Conservation (phyloP, 306 rosid genomes). For the Vachellia collinsii region DNA sequence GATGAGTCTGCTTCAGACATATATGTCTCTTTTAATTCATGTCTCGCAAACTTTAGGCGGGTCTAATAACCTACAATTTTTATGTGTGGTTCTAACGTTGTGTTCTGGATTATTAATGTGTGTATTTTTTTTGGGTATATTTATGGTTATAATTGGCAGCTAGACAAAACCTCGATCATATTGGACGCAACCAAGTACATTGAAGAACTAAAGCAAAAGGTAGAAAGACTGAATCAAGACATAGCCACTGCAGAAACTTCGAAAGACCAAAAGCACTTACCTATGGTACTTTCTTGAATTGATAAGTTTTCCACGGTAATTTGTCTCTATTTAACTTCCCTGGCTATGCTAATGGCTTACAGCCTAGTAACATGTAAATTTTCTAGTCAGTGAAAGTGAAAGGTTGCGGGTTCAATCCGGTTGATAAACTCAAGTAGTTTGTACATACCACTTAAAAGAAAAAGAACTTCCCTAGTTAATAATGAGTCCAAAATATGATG, state of each 20-base stretch:
- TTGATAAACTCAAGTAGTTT: no score
- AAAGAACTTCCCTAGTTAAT: no score
- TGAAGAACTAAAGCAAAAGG: slow-evolving; percentile 80
- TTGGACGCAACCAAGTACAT: slow-evolving; percentile 91
- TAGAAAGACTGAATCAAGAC: slow-evolving; percentile 79
- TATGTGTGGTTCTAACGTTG: neutral
- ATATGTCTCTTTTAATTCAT: neutral
- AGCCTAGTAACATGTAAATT: no score
- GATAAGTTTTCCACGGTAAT: neutral
- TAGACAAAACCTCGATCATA: slow-evolving; percentile 73
- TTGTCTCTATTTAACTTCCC: neutral
- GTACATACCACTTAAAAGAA: no score
- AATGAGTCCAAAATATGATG: slow-evolving; percentile 5
- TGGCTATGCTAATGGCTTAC: no score
- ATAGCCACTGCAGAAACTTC: slow-evolving; percentile 62
- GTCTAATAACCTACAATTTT: neutral
- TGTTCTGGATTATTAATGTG: slow-evolving; percentile 13
- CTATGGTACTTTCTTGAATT: slow-evolving; percentile 53
- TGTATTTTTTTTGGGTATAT: neutral
- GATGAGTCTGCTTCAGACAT: neutral
- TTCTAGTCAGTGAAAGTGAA: no score
- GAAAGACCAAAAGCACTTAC: slow-evolving; percentile 54
- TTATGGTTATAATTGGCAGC: slow-evolving; percentile 52
- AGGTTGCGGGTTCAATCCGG: no score
- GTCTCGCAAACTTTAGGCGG: slow-evolving; percentile 1